phyloP scores from a whole-genome alignment of 495 filamentous ascomycete species.

The Trichocladium uniseriatum region DNA sequence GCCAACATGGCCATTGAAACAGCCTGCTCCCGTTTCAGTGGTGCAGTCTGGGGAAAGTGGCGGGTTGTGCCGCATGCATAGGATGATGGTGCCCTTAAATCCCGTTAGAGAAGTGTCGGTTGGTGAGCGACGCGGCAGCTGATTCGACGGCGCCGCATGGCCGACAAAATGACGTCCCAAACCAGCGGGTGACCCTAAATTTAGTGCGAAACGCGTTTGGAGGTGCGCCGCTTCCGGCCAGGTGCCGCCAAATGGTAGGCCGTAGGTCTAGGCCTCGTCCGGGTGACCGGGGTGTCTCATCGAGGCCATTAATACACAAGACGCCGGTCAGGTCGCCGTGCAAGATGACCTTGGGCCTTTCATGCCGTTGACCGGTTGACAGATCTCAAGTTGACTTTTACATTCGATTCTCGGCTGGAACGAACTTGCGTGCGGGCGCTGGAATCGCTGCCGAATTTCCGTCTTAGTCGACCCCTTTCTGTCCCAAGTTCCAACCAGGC shows the following conservation, averaged over 20 bases:
- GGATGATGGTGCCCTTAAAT: background rate
- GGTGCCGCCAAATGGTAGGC: too few species aligned
- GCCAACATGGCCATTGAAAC: background rate
- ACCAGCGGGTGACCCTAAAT: conserved; percentile 12
- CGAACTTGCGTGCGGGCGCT: background rate
- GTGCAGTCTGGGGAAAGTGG: background rate
- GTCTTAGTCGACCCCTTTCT: background rate
- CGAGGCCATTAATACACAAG: conserved; percentile 8
- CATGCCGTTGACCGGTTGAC: conserved; percentile 4
- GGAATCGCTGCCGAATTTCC: background rate
- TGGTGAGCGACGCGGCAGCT: conserved; percentile 1
- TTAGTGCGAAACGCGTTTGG: conserved; percentile 12
- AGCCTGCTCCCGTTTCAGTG: background rate
- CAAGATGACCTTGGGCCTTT: conserved; percentile 7
- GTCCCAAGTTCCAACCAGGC: too few species aligned
- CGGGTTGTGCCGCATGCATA: background rate
- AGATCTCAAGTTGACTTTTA: too few species aligned
- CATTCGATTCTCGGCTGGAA: background rate
- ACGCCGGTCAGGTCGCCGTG: conserved; percentile 6
- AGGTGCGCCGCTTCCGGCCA: conserved; percentile 1
- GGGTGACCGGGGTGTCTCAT: conserved; percentile 8
- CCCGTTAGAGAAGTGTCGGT: conserved; percentile 1
- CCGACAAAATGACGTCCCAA: conserved; percentile 1
- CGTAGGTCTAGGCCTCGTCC: background rate
- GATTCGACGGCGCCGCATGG: conserved; percentile 12